Evolutionary conservation across 2,329 filamentous ascomycete genomes (phyloP).

Genomic region (Paraphoma chrysanthemicola): DNA sequence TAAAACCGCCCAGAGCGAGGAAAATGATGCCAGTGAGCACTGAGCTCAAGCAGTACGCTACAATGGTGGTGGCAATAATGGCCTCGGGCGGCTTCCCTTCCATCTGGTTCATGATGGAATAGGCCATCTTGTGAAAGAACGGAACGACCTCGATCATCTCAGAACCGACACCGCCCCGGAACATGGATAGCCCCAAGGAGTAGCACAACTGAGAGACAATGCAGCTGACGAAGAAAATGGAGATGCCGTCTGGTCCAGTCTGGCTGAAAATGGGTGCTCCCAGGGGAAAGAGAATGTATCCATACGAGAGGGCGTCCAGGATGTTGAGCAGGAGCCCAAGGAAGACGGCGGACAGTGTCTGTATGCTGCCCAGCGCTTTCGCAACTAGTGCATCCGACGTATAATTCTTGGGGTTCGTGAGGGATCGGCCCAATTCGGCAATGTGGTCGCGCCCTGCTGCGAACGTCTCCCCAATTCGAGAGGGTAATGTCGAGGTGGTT

Average conservation of each 20-base stretch:
- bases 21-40: slow-evolving; percentile 91
- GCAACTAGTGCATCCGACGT: slow-evolving; percentile 70
- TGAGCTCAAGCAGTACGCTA: slow-evolving; percentile 88
- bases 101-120: slow-evolving; percentile 79
- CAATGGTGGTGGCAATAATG: slow-evolving; percentile 92
- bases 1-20: slow-evolving; percentile 86
- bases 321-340: slow-evolving; percentile 91
- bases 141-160: slow-evolving; percentile 99
- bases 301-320: slow-evolving; percentile 92
- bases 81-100: slow-evolving; percentile 82
- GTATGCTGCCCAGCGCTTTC: slow-evolving; percentile 68
- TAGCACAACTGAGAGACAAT: slow-evolving; percentile 93
- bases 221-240: slow-evolving; percentile 98
- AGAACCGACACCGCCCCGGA: slow-evolving; percentile 89
- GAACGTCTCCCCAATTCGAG: slow-evolving; percentile 26
- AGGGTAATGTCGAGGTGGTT: slow-evolving; percentile 29
- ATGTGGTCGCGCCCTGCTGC: slow-evolving; percentile 28
- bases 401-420: slow-evolving; percentile 74
- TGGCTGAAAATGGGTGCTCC: slow-evolving; percentile 84
- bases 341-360: slow-evolving; percentile 82
- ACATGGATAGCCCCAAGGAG: slow-evolving; percentile 82
- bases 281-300: slow-evolving; percentile 86
- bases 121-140: slow-evolving; percentile 98
- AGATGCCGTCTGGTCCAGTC: slow-evolving; percentile 91
- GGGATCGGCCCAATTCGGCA: slow-evolving; percentile 30